Percentiles rank a stretch among this genome's conserved stretches.
Evolutionary conservation across 169 alveolate genomes (phyloP).

Genomic region (Amoebophrya sp.): DNA sequence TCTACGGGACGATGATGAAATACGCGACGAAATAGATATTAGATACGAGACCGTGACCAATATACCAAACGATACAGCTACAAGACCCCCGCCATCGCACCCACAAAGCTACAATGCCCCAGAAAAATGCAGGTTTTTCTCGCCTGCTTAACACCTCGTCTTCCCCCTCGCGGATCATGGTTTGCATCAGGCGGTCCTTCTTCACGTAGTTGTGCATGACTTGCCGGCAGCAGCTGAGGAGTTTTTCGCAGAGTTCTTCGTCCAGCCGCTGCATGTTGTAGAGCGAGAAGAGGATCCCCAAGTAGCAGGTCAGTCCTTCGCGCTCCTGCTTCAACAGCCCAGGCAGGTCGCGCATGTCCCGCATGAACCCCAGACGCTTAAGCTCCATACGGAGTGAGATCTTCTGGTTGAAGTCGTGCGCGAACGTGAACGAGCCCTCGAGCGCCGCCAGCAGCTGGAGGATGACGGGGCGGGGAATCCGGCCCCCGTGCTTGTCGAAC

Average conservation of each 20-base stretch:
- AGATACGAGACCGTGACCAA: too few relatives aligned
- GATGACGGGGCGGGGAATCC: neutral
- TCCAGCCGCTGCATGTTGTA: neutral
- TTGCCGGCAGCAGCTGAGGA: neutral
- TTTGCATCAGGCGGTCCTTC: neutral
- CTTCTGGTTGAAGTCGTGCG: constrained; percentile 15
- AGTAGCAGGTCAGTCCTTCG: constrained; percentile 10
- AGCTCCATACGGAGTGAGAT: neutral
- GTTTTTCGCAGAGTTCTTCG: neutral
- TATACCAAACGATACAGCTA: too few relatives aligned
- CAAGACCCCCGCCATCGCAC: too few relatives aligned
- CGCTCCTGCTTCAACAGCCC: constrained; percentile 22
- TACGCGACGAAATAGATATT: too few relatives aligned
- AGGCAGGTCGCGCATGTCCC: constrained; percentile 19
- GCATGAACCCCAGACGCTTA: constrained; percentile 17
- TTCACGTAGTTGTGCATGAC: neutral
- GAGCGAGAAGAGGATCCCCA: neutral
- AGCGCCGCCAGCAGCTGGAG: neutral
- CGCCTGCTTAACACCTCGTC: too few relatives aligned
- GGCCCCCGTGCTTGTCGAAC: neutral
- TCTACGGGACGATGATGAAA: too few relatives aligned
- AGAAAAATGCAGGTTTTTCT: too few relatives aligned
- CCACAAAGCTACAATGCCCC: too few relatives aligned
- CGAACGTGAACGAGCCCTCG: neutral
- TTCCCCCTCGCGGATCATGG: neutral